Evolutionary conservation across 1,284 basidiomycete species (phyloP).

Genomic region (Papiliotrema laurentii): DNA sequence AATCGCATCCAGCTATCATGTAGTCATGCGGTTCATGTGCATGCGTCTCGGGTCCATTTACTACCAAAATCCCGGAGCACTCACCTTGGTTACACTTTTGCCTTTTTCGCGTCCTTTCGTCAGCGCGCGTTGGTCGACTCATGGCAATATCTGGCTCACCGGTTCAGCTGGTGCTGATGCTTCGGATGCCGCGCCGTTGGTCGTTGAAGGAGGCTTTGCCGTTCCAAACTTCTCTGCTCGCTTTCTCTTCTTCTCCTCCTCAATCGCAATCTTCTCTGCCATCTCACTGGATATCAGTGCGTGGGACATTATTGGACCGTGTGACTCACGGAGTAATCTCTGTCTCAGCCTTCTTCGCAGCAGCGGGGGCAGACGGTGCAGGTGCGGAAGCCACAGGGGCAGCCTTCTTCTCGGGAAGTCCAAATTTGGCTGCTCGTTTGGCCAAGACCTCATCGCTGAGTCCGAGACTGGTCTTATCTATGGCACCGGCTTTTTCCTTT

Average conservation of each 20-base stretch:
- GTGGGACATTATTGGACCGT: background rate
- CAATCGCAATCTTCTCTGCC: constrained; percentile 30
- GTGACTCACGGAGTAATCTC: constrained; percentile 36
- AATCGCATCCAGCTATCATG: too few species aligned
- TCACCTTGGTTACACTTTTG: constrained; percentile 40
- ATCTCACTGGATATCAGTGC: constrained; percentile 20
- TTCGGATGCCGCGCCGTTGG: constrained; percentile 13
- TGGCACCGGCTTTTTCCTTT: constrained; percentile 24
- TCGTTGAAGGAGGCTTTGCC: constrained; percentile 9
- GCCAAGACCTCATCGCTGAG: constrained; percentile 39
- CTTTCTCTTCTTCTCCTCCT: constrained; percentile 52
- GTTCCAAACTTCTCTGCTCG: constrained; percentile 48
- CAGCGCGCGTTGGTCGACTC: background rate
- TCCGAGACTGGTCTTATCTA: constrained; percentile 31
- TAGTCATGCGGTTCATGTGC: too few species aligned
- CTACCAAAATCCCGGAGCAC: too few species aligned
- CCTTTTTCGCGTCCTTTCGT: constrained; percentile 40
- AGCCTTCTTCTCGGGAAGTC: constrained; percentile 34
- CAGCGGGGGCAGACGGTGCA: constrained; percentile 9
- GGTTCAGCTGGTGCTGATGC: too few species aligned
- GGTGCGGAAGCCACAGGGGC: constrained; percentile 8
- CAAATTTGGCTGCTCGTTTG: constrained; percentile 43
- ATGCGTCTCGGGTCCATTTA: too few species aligned
- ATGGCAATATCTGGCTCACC: background rate
- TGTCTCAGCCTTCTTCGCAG: constrained; percentile 10